Evolutionary conservation across 805 yeast species (phyloP), one percentile per base, ranked within the genome.

Genomic region (Candida caryicola): DNA sequence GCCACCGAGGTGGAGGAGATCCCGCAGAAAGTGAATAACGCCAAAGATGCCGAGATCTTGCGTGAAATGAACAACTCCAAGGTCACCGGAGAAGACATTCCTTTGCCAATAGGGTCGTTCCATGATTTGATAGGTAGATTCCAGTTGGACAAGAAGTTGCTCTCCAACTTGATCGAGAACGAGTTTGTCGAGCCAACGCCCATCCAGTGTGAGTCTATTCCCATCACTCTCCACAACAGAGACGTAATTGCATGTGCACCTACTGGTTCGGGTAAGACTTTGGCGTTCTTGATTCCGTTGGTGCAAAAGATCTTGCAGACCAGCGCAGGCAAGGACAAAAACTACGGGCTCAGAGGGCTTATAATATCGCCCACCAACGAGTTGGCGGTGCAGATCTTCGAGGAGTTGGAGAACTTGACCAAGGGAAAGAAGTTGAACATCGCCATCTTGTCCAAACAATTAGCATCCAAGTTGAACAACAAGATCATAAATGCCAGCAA

Each of bases 251-350:
- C 95, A 1, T 87, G 96, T 71, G 97, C 98, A 0, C 98, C 98
- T 33, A 93, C 99, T 1, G 99, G 99, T 51, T 88, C 97, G 4
- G 99, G 99, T 71, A 93, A 93, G 59, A 93, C 99, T 0, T 69
- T 93, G 34, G 95, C 97, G 21, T 93, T 85, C 56, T 66, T 86
- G 40, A 77, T 89, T 13, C 99, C 99, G 3, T 51, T 91, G 50
- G 62, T 93, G 15, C 93, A 86, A 49, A 53, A 61, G 33, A 45
- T 68, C 17, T 32, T 69, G 13, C 41, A 51, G 18, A 51, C 54
- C 17, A 50, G 53, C 21, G 47, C 49, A 14, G 50, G 59, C 17
- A 31, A 39, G n/a, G 36, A 37, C n/a, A 63, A 67, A 34, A 60
- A 63, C 39, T 59, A 67, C 41, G 85, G 85, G 1, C 68, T 86